phyloP scores from a whole-genome alignment of 2,329 filamentous ascomycete species.

The Ascochyta clinopodiicola region DNA sequence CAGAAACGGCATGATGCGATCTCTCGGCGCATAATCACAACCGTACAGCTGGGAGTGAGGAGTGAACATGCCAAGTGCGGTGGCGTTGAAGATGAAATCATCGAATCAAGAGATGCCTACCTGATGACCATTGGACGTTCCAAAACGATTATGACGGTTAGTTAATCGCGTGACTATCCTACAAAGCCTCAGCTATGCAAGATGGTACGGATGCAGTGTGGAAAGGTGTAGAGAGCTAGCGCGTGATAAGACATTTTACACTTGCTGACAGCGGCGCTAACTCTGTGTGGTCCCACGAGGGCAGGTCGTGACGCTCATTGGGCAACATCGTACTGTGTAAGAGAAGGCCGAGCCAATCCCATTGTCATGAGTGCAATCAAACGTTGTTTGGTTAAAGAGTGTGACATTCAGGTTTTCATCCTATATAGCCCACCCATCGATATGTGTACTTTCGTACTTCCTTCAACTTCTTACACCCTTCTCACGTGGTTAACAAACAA shows the following conservation, averaged over 20 bases:
- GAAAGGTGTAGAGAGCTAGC: slow-evolving; percentile 8
- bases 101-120: neutral
- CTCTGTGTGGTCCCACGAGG: slow-evolving; percentile 26
- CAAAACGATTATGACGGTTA: neutral
- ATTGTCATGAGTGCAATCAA: neutral
- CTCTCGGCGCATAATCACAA: neutral
- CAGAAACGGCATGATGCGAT: neutral
- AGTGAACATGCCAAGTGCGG: slow-evolving; percentile 6
- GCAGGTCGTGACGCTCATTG: slow-evolving; percentile 25
- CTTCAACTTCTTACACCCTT: slow-evolving; percentile 15
- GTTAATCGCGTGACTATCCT: neutral
- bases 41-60: neutral
- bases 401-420: slow-evolving; percentile 48
- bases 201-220: slow-evolving; percentile 17
- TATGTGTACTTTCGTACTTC: slow-evolving; percentile 7
- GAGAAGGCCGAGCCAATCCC: neutral
- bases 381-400: slow-evolving; percentile 34
- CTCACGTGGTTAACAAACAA: slow-evolving; percentile 19
- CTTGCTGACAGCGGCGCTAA: slow-evolving; percentile 24
- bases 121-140: slow-evolving; percentile 8
- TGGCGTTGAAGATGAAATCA: neutral
- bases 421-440: slow-evolving; percentile 27
- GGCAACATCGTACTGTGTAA: neutral
- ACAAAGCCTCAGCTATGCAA: slow-evolving; percentile 8
- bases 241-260: slow-evolving; percentile 31